Base-by-base conservation (phyloP, 495 filamentous ascomycete species). In the Annulohypoxylon maeteangense region DNA sequence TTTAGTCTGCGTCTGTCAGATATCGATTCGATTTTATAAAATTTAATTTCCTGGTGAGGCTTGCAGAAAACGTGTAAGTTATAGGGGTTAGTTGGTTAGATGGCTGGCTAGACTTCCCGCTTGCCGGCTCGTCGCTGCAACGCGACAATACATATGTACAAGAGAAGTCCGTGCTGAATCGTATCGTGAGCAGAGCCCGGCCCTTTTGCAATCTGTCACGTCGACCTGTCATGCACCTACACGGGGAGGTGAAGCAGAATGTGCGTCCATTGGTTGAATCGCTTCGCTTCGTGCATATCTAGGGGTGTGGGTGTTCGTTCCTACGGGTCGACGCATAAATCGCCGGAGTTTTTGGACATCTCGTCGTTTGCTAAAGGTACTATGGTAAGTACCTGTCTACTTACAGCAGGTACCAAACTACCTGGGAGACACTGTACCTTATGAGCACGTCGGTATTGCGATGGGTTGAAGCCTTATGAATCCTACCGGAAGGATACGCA, bases 181-280 rank as follows among this genome's bases (percentile, higher is more conserved):
- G 51, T 22, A 54, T 60, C 34, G 44, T 38, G 45, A 29, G 22
- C 40, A 67, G 32, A 47, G 40, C 16, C 58, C 20, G 40, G 11
- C 36, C 50, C 48, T 47, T 20, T 7, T 18, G 44, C 20, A 62
- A 55, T 32, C 4, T 32, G 27, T 54, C 20, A 38, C 10, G 60
- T 45, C 23, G 64, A 65, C 67, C 64, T 64, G 47, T 60, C 58
- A 72, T 72, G 70, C 65, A 51, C 45, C 45, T 47, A 68, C 60
- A 22, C 38, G 53, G 59, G 55, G 59, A 20, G 18, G 31, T 38
- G 47, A 53, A 25, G 57, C 36, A 23, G 32, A 40, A 7, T 29
- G 44, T 32, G 48, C 27, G 27, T 31, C 59, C 4, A 72, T 72
- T 64, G 69, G 63, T 23, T 25, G 32, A n/a, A 27, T 20, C 22